Evolutionary conservation across 2,329 filamentous ascomycete species (phyloP).

Genomic region (Sphaerulina musiva): DNA sequence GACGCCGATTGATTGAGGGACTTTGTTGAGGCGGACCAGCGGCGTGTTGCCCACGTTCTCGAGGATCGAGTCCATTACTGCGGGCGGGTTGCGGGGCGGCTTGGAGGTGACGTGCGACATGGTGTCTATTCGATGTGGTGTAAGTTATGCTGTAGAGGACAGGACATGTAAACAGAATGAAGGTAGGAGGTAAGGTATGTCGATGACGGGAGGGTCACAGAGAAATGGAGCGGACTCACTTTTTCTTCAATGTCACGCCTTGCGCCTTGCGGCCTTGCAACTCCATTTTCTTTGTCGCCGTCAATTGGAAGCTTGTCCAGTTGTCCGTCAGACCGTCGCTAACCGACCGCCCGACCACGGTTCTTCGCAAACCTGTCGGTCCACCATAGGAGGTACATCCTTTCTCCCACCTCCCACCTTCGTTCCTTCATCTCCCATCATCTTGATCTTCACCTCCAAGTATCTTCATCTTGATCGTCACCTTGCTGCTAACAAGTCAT

Average conservation of each 20-base stretch:
- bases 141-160: not conserved
- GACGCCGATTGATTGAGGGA: conserved; percentile 84
- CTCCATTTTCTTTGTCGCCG: not conserved
- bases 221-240: not conserved
- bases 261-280: not conserved
- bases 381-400: no score
- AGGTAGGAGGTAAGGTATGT: no score
- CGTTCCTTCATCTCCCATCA: no score
- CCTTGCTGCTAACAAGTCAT: no score
- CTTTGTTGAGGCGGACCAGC: conserved; percentile 86
- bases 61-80: conserved; percentile 60
- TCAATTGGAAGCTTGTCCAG: not conserved
- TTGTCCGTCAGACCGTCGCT: conserved; percentile 1
- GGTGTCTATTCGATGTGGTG: conserved; percentile 4
- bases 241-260: conserved; percentile 3
- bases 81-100: conserved; percentile 47
- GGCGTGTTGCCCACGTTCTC: conserved; percentile 94
- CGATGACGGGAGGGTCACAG: not conserved
- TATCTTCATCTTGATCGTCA: no score
- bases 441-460: no score
- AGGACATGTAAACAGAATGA: no score
- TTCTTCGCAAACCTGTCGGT: no score
- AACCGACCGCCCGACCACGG: conserved; percentile 4
- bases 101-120: conserved; percentile 37
- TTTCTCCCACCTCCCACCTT: no score